Evolutionary conservation across 306 rosid genomes (phyloP), one percentile per base, ranked within the genome.

Genomic region (Herpetospermum pedunculosum): DNA sequence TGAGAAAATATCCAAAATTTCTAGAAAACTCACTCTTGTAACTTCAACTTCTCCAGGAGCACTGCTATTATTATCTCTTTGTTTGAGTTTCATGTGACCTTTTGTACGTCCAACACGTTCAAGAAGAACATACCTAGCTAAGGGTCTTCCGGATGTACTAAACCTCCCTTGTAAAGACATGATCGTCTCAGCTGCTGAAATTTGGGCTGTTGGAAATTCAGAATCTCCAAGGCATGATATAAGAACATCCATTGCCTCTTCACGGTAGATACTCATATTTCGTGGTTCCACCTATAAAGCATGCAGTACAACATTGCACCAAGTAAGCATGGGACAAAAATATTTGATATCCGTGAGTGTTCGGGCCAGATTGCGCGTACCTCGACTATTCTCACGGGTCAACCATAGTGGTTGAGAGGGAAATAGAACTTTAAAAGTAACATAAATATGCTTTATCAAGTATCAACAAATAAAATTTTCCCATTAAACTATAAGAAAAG

Each of bases 241-340:
- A 77, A 94, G 94, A 72, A 78, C 62, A 74, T 94, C 98, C 62
- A 91, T 86, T 12, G 97, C 94, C 83, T 94, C 97, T 86, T 94
- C 97, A 9, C 98, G 91, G 81, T 87, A 94, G 80, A 94, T 88
- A 83, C 98, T 94, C 98, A 86, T 91, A 72, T 91, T 89, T 80
- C 87, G 89, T 41, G 97, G 95, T 80, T 94, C 98, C 48, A 76
- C 84, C 98, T 91, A 72, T 80, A 86, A 77, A n/a, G n/a, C n/a
- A 78, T 44, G 43, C n/a, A 76, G 48, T 77, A 76, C 67, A 73
- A 70, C 46, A 37, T 44, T 58, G 59, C 77, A 81, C 70, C 40
- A 53, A 29, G 37, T 46, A 69, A 29, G 69, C 6, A 35, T 19
- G 9, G 25, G 18, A 18, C 34, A 76, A 72, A n/a, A n/a, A n/a